These are phyloP conservation scores for Pseudogymnoascus sp. DNA, from an alignment of 2,329 filamentous ascomycete genomes.

Conservation along the genomic window DNA sequence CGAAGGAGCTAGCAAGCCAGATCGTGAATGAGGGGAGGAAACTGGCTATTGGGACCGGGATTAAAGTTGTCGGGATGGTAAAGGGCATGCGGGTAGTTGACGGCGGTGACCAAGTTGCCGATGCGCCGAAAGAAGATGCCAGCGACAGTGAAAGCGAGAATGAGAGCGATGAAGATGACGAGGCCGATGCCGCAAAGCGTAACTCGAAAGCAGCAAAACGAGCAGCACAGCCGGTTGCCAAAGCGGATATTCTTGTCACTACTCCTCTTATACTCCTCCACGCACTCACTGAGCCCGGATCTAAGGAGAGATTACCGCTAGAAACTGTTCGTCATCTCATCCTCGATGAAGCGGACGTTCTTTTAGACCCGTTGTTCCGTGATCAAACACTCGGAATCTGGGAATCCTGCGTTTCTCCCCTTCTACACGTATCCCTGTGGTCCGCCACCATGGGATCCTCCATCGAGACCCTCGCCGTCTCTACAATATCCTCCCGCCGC, in stretches of 20 bases:
- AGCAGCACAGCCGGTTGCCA: conserved; percentile 46
- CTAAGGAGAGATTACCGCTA: conserved; percentile 39
- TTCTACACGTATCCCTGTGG: conserved; percentile 76
- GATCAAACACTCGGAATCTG: conserved; percentile 82
- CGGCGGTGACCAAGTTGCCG: conserved; percentile 26
- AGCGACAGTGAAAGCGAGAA: conserved; percentile 32
- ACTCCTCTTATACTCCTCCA: conserved; percentile 74
- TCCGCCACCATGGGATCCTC: conserved; percentile 95
- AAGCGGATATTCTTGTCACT: conserved; percentile 70
- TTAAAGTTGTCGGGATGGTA: conserved; percentile 73
- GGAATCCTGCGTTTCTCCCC: conserved; percentile 62
- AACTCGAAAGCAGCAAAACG: conserved; percentile 25
- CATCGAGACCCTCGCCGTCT: conserved; percentile 69
- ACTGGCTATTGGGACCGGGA: conserved; percentile 63
- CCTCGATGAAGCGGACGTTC: conserved; percentile 89
- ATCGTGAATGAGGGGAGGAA: conserved; percentile 84
- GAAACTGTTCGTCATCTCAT: conserved; percentile 66
- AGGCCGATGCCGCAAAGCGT: conserved; percentile 19
- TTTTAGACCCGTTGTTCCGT: conserved; percentile 83
- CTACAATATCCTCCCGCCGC: conserved; percentile 53
- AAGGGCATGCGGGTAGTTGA: conserved; percentile 69
- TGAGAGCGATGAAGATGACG: conserved; percentile 27
- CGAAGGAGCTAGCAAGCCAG: conserved; percentile 68
- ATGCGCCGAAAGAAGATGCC: conserved; percentile 22
- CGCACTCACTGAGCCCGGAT: conserved; percentile 47